Conservation (phyloP, 2,329 filamentous ascomycete species). For the Cercospora beticola region DNA sequence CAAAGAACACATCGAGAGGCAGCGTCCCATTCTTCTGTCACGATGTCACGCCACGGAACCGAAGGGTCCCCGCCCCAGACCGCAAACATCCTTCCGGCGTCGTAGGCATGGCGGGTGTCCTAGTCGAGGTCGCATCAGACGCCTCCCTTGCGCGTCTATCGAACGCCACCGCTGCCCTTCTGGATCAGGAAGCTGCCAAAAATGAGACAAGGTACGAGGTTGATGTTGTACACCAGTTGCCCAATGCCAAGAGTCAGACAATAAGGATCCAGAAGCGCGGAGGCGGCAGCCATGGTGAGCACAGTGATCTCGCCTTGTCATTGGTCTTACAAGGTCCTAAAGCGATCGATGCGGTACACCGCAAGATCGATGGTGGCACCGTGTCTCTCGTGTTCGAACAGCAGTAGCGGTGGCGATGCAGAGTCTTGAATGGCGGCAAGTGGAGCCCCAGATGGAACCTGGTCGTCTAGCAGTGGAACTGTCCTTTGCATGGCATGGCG, state of each 20-base stretch:
- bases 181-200: conserved; percentile 17
- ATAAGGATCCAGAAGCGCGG: conserved; percentile 20
- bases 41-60: conserved; percentile 58
- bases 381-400: conserved; percentile 25
- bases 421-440: neutral
- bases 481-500: neutral
- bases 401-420: neutral
- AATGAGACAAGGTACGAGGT: conserved; percentile 15
- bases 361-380: conserved; percentile 21
- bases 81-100: conserved; percentile 53
- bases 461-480: neutral
- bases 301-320: conserved; percentile 18
- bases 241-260: conserved; percentile 16
- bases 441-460: neutral
- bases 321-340: conserved; percentile 20
- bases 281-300: neutral
- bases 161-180: conserved; percentile 23
- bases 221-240: conserved; percentile 16
- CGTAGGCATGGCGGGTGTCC: conserved; percentile 51
- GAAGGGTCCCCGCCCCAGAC: conserved; percentile 54
- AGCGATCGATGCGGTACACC: conserved; percentile 16
- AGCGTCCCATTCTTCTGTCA: conserved; percentile 65
- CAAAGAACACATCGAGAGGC: conserved; percentile 48
- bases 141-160: conserved; percentile 17
- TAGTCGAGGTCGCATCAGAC: conserved; percentile 13